phyloP scores from a whole-genome alignment of 257 asterid genomes.

The Solanum okadae region DNA sequence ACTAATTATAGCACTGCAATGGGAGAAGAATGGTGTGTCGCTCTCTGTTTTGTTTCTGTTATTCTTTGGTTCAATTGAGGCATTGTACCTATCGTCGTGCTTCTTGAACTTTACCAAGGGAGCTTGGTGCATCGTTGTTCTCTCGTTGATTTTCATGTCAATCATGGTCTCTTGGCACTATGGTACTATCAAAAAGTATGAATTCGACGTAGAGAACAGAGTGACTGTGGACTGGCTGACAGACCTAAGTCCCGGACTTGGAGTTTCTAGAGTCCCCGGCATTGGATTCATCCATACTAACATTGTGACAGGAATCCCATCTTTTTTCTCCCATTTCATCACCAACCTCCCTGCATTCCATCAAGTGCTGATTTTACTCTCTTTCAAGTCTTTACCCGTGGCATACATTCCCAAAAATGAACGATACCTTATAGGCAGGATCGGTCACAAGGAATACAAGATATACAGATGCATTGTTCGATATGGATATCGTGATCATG shows the following conservation, averaged over 20 bases:
- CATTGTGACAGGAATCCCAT: slow-evolving; percentile 67
- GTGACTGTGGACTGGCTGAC: slow-evolving; percentile 81
- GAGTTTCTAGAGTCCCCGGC: slow-evolving; percentile 74
- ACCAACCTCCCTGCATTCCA: slow-evolving; percentile 89
- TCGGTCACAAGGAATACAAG: slow-evolving; percentile 66
- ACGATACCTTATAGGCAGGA: slow-evolving; percentile 70
- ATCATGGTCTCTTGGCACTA: slow-evolving; percentile 89
- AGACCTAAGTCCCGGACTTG: slow-evolving; percentile 67
- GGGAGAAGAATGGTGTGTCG: slow-evolving; percentile 48
- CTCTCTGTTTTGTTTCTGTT: slow-evolving; percentile 45
- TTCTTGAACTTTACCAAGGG: slow-evolving; percentile 59
- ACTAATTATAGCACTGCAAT: slow-evolving; percentile 67
- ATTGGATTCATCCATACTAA: slow-evolving; percentile 81
- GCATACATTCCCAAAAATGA: slow-evolving; percentile 48
- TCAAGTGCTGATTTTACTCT: slow-evolving; percentile 63
- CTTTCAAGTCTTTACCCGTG: slow-evolving; percentile 68
- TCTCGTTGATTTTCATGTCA: slow-evolving; percentile 39
- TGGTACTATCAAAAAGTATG: slow-evolving; percentile 71
- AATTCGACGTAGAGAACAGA: slow-evolving; percentile 70
- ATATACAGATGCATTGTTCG: slow-evolving; percentile 73
- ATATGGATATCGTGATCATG: slow-evolving; percentile 60
- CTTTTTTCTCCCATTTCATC: slow-evolving; percentile 80
- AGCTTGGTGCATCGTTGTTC: slow-evolving; percentile 60
- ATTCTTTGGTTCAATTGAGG: slow-evolving; percentile 66
- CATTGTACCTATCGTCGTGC: slow-evolving; percentile 46